Evolutionary conservation across 2,329 filamentous ascomycete genomes (phyloP).

Genomic region (Periconia macrospinosa): DNA sequence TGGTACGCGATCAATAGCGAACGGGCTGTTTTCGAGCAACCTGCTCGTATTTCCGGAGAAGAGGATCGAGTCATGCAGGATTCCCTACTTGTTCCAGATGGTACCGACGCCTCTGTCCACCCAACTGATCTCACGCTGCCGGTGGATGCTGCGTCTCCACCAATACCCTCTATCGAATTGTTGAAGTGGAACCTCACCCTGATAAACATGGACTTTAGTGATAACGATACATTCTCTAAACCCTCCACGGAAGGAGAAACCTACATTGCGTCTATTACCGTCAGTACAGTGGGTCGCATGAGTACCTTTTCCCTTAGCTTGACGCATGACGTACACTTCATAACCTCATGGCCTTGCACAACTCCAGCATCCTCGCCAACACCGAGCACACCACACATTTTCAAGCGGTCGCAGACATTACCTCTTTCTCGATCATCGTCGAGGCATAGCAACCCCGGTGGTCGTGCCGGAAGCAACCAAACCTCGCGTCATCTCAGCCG

Average conservation of each 20-base stretch:
- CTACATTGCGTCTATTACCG: slow-evolving; percentile 36
- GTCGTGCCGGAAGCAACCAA: slow-evolving; percentile 9
- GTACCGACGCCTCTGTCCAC: slow-evolving; percentile 16
- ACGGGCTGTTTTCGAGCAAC: slow-evolving; percentile 29
- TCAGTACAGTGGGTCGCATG: slow-evolving; percentile 23
- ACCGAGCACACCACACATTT: slow-evolving; percentile 20
- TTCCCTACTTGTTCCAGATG: slow-evolving; percentile 39
- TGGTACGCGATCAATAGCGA: slow-evolving; percentile 55
- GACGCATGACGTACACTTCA: slow-evolving; percentile 56
- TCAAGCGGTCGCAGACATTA: slow-evolving; percentile 25
- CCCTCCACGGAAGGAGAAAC: slow-evolving; percentile 23
- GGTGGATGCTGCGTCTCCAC: slow-evolving; percentile 28
- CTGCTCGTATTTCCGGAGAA: slow-evolving; percentile 42
- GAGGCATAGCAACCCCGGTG: slow-evolving; percentile 30
- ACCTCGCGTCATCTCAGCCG: slow-evolving; percentile 19
- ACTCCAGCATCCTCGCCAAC: slow-evolving; percentile 39
- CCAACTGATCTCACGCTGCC: slow-evolving; percentile 44
- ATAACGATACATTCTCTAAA: slow-evolving; percentile 19
- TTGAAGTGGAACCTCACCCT: slow-evolving; percentile 30
- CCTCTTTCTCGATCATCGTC: slow-evolving; percentile 35
- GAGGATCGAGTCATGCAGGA: slow-evolving; percentile 35
- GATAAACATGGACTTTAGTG: slow-evolving; percentile 23
- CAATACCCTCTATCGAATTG: slow-evolving; percentile 22
- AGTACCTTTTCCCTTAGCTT: slow-evolving; percentile 39
- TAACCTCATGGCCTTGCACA: slow-evolving; percentile 58